A percentile compares a stretch with the other conserved stretches of the same genome.
These are phyloP conservation scores for Aspergillus melleus DNA, from an alignment of 2,329 filamentous ascomycete genomes.

Conservation along the genomic window DNA sequence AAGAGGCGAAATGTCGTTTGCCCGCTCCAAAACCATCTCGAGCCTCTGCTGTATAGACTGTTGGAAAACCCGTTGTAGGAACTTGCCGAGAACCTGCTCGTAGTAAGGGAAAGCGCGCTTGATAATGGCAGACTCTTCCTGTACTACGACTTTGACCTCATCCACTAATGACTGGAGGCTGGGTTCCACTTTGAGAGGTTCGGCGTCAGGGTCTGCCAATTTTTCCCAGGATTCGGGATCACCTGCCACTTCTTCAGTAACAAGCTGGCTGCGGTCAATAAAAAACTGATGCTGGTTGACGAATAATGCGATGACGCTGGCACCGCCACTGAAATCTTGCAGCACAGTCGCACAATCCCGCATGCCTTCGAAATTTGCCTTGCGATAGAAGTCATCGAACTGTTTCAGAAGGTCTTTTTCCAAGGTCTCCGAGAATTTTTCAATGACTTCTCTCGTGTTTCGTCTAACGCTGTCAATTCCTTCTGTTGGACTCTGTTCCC, in stretches of 20 bases:
- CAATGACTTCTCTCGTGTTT: slow-evolving; percentile 83
- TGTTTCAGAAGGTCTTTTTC: slow-evolving; percentile 95
- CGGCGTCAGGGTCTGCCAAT: slow-evolving; percentile 89
- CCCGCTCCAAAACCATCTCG: slow-evolving; percentile 94
- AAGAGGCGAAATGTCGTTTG: slow-evolving; percentile 83
- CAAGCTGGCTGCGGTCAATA: slow-evolving; percentile 89
- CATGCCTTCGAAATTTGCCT: slow-evolving; percentile 97
- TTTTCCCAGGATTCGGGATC: slow-evolving; percentile 77
- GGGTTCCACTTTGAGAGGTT: slow-evolving; percentile 86
- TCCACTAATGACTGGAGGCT: slow-evolving; percentile 89
- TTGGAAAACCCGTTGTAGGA: slow-evolving; percentile 93
- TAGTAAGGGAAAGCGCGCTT: slow-evolving; percentile 95
- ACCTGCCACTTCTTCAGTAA: slow-evolving; percentile 74
- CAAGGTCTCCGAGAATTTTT: slow-evolving; percentile 93
- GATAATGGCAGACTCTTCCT: slow-evolving; percentile 96
- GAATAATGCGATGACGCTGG: slow-evolving; percentile 92
- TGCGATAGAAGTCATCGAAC: slow-evolving; percentile 94
- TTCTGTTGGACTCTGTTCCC: slow-evolving; percentile 53
- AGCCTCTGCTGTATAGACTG: slow-evolving; percentile 96
- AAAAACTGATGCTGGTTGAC: slow-evolving; percentile 99
- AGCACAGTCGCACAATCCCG: slow-evolving; percentile 92
- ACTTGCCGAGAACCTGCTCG: slow-evolving; percentile 88
- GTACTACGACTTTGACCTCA: slow-evolving; percentile 91
- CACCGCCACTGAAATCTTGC: slow-evolving; percentile 92
- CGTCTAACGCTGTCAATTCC: slow-evolving; percentile 43